A percentile compares a stretch with the other conserved stretches of the same genome.
These are phyloP conservation scores for Rhizopus stolonifer DNA, from an alignment of 371 early-diverging fungal genomes.

Conservation along the genomic window DNA sequence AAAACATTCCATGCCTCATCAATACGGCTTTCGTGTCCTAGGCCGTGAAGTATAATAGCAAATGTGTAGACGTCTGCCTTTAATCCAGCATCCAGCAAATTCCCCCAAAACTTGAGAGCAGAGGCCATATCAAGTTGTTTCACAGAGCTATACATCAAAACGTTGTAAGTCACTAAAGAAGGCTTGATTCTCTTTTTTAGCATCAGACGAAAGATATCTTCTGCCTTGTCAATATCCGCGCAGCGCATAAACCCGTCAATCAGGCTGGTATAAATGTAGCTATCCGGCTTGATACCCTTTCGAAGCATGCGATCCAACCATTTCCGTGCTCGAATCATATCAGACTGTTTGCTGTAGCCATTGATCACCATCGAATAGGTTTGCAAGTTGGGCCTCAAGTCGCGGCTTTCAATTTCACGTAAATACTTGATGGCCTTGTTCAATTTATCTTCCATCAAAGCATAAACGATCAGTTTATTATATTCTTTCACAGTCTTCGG, in stretches of 20 bases:
- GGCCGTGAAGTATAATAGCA: slow-evolving; percentile 48
- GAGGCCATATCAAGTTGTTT: slow-evolving; percentile 39
- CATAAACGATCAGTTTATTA: slow-evolving; percentile 23
- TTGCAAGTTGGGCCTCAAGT: slow-evolving; percentile 23
- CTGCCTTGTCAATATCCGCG: slow-evolving; percentile 32
- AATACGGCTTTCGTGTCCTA: slow-evolving; percentile 32
- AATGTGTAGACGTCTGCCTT: slow-evolving; percentile 47
- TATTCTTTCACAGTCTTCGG: slow-evolving; percentile 17
- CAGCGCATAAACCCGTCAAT: slow-evolving; percentile 53
- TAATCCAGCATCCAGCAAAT: slow-evolving; percentile 37
- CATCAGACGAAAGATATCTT: slow-evolving; percentile 38
- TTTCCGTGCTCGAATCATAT: slow-evolving; percentile 36
- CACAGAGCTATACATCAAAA: slow-evolving; percentile 46
- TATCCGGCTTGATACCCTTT: slow-evolving; percentile 30
- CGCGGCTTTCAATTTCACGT: slow-evolving; percentile 30
- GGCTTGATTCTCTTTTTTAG: slow-evolving; percentile 34
- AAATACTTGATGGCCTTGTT: slow-evolving; percentile 37
- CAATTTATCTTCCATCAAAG: slow-evolving; percentile 16
- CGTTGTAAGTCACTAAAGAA: slow-evolving; percentile 44
- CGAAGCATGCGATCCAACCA: slow-evolving; percentile 41
- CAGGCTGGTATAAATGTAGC: slow-evolving; percentile 42
- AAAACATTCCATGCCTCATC: slow-evolving; percentile 49
- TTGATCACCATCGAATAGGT: slow-evolving; percentile 45
- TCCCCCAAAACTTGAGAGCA: slow-evolving; percentile 41
- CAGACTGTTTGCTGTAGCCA: slow-evolving; percentile 26